Evolutionary conservation across 2,329 filamentous ascomycete species (phyloP).

Genomic region (Penicillium expansum): DNA sequence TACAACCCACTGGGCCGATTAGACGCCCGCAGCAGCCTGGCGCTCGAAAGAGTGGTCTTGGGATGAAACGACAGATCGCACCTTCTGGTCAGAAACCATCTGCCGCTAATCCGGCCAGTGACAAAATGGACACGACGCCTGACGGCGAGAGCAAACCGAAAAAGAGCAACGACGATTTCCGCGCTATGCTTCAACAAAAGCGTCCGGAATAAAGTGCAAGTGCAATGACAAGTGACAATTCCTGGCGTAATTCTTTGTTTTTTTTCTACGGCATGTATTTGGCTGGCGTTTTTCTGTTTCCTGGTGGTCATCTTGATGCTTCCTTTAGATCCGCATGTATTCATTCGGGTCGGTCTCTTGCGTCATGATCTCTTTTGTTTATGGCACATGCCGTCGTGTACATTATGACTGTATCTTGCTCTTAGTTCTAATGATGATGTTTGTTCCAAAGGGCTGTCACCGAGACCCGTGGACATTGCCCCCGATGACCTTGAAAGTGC

Average conservation of each 20-base stretch:
- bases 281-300: slow-evolving; percentile 27
- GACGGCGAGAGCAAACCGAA: slow-evolving; percentile 33
- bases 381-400: slow-evolving; percentile 21
- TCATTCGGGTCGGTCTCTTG: slow-evolving; percentile 9
- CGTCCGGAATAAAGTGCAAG: slow-evolving; percentile 26
- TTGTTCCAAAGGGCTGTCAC: slow-evolving; percentile 15
- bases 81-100: slow-evolving; percentile 7
- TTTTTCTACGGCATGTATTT: slow-evolving; percentile 24
- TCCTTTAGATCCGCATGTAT: slow-evolving; percentile 10
- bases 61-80: slow-evolving; percentile 46
- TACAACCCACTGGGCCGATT: slow-evolving; percentile 38
- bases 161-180: slow-evolving; percentile 60
- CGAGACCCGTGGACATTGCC: slow-evolving; percentile 6
- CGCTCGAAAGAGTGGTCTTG: slow-evolving; percentile 46
- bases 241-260: slow-evolving; percentile 19
- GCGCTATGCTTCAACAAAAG: slow-evolving; percentile 51
- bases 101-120: slow-evolving; percentile 1
- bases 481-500: slow-evolving; percentile 3
- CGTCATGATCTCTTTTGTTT: slow-evolving; percentile 9
- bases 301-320: slow-evolving; percentile 10
- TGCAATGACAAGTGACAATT: slow-evolving; percentile 20
- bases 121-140: slow-evolving; percentile 28
- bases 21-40: slow-evolving; percentile 48
- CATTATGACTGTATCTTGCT: slow-evolving; percentile 24
- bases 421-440: slow-evolving; percentile 27